A percentile compares a stretch with the other conserved stretches of the same genome.
Conservation (phyloP, 176 grass and related monocot genomes). For the Calamus simplicifolius region DNA sequence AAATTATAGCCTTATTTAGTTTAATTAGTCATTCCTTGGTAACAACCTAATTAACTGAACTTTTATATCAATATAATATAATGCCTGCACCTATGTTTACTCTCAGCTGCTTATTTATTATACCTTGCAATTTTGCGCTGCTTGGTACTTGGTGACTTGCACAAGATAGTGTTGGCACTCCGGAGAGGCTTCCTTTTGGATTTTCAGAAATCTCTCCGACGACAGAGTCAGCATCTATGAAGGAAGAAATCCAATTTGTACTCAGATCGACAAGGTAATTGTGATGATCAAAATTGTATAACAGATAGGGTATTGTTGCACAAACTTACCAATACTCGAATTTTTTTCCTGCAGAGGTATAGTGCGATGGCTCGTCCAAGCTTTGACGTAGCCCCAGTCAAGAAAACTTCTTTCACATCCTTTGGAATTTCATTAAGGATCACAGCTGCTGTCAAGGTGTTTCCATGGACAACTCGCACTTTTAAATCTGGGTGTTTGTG, state of each 20-base stretch:
- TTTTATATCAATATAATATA: no score
- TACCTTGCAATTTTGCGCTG: constrained; percentile 79
- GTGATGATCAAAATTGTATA: no score
- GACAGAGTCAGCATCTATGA: constrained; percentile 77
- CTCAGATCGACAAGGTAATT: no score
- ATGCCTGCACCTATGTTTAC: no score
- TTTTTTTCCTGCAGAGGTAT: constrained; percentile 69
- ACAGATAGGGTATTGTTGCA: no score
- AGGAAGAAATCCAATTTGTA: neutral
- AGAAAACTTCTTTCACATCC: constrained; percentile 61
- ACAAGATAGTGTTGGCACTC: constrained; percentile 61
- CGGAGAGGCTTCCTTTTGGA: constrained; percentile 58
- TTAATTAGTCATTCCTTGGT: no score
- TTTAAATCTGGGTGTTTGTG: constrained; percentile 51
- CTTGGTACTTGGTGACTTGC: constrained; percentile 85
- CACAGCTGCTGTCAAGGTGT: constrained; percentile 90
- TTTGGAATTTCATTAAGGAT: constrained; percentile 77
- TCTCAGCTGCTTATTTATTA: no score
- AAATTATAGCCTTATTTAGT: no score
- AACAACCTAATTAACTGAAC: no score
- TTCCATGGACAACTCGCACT: constrained; percentile 85
- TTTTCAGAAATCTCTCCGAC: constrained; percentile 64
- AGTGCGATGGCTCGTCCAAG: constrained; percentile 83
- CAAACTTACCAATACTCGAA: constrained; percentile 52
- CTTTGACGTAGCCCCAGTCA: constrained; percentile 88